Conservation (phyloP, 148 eudicot species). For the Rhododendron williamsianum region DNA sequence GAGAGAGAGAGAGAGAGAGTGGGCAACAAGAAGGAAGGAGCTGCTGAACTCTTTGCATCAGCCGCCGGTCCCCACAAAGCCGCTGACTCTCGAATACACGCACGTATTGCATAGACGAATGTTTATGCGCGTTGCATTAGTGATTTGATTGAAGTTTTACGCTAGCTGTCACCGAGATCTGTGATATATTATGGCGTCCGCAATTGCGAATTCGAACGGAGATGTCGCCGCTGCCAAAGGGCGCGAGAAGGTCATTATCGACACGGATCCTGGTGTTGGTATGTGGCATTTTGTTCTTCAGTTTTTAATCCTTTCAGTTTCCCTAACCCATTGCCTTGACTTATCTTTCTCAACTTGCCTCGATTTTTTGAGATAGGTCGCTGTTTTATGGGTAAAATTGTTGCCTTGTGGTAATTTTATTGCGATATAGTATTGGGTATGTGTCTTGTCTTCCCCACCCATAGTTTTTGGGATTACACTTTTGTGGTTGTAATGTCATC, state of each 20-base stretch:
- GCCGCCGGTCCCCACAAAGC: background rate
- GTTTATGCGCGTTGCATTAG: background rate
- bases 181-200: background rate
- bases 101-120: background rate
- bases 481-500: background rate
- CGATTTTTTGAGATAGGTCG: background rate
- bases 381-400: background rate
- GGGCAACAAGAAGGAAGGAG: background rate
- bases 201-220: slow-evolving; percentile 16
- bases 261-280: slow-evolving; percentile 95
- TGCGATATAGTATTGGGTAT: background rate
- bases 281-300: background rate
- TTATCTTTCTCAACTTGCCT: background rate
- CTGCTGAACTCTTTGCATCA: background rate
- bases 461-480: background rate
- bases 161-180: background rate
- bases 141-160: background rate
- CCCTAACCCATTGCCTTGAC: background rate
- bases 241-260: slow-evolving; percentile 64
- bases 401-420: background rate
- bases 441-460: background rate
- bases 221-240: background rate
- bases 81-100: background rate
- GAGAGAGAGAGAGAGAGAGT: background rate
- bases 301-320: background rate